Evolutionary conservation across 495 filamentous ascomycete genomes (phyloP).

Genomic region (Aspergillus wentii): DNA sequence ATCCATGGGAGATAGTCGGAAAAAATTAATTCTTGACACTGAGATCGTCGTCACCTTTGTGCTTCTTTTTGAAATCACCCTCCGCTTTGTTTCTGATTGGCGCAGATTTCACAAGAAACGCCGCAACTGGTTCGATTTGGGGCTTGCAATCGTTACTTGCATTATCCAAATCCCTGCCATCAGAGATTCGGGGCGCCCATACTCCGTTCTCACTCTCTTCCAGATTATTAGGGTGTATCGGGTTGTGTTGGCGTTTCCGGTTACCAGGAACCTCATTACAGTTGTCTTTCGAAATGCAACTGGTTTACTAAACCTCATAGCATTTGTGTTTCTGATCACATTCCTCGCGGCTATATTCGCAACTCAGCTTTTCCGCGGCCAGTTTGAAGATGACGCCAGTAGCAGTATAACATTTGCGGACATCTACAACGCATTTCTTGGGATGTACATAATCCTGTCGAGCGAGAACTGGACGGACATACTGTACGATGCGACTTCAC

Average conservation of each 20-base stretch:
- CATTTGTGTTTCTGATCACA: conserved; percentile 94
- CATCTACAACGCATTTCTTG: conserved; percentile 92
- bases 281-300: conserved; percentile 87
- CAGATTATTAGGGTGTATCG: conserved; percentile 91
- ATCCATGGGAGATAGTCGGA: conserved; percentile 56
- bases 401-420: conserved; percentile 72
- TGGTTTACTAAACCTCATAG: conserved; percentile 88
- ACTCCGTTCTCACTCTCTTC: conserved; percentile 88
- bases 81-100: conserved; percentile 77
- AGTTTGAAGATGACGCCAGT: conserved; percentile 61
- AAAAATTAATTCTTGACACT: conserved; percentile 54
- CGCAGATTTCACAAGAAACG: conserved; percentile 66
- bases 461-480: conserved; percentile 94
- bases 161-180: conserved; percentile 85
- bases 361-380: conserved; percentile 85
- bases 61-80: conserved; percentile 75
- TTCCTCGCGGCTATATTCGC: conserved; percentile 93
- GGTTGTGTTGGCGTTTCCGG: conserved; percentile 80
- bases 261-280: conserved; percentile 78
- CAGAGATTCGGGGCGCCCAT: conserved; percentile 66
- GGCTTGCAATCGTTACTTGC: conserved; percentile 71
- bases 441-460: conserved; percentile 98
- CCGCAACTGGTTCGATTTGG: conserved; percentile 75
- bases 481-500: conserved; percentile 74
- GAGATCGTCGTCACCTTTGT: conserved; percentile 75